Evolutionary conservation across 116 monocot genomes (phyloP).

Genomic region (Zostera marina): DNA sequence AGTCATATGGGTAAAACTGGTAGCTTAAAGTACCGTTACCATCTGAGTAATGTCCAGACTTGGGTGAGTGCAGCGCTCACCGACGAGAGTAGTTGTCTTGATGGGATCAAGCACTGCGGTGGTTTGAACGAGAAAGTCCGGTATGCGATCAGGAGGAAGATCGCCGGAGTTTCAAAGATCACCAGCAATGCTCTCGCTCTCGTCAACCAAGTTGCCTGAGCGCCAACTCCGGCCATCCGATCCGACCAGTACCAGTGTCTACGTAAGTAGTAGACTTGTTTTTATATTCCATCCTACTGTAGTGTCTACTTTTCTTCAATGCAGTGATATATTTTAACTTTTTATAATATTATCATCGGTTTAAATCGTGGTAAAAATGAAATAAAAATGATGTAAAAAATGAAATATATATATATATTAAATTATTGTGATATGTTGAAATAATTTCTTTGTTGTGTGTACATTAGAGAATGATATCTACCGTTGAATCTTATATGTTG

Average conservation of each 20-base stretch:
- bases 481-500: neutral
- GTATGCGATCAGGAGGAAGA: constrained; percentile 13
- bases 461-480: neutral
- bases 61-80: constrained; percentile 44
- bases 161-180: constrained; percentile 19
- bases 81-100: constrained; percentile 33
- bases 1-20: constrained; percentile 16
- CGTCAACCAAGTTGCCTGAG: constrained; percentile 13
- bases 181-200: constrained; percentile 43
- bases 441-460: neutral
- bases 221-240: too few species aligned
- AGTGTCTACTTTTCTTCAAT: too few species aligned
- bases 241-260: too few species aligned
- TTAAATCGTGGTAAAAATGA: too few species aligned
- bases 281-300: too few species aligned
- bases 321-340: too few species aligned
- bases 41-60: constrained; percentile 32
- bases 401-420: too few species aligned
- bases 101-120: constrained; percentile 7
- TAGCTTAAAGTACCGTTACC: constrained; percentile 8
- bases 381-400: neutral
- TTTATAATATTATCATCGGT: too few species aligned
- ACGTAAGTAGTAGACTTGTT: too few species aligned
- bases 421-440: neutral
- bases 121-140: neutral